phyloP scores from a whole-genome alignment of 768 basidiomycete genomes.

The Tremella yokohamensis region DNA sequence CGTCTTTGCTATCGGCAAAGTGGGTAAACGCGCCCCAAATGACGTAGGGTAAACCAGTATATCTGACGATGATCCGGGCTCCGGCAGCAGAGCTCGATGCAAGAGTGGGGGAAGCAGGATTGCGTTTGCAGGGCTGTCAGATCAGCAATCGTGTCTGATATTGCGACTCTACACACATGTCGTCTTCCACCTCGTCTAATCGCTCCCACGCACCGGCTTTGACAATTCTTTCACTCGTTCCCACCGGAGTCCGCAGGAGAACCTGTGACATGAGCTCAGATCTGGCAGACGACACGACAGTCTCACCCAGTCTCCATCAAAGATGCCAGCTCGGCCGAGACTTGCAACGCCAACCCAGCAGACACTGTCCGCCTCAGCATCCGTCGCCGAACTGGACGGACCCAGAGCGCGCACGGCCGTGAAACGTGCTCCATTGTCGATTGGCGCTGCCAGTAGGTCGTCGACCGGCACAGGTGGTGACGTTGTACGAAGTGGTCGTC shows the following conservation, averaged over 20 bases:
- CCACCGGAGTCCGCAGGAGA: conserved; percentile 1
- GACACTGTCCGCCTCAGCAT: conserved; percentile 26
- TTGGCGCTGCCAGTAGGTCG: conserved; percentile 5
- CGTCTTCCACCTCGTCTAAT: conserved; percentile 20
- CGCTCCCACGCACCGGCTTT: conserved; percentile 40
- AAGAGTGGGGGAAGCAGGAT: conserved; percentile 39
- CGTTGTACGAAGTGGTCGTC: conserved; percentile 14
- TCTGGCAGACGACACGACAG: not conserved
- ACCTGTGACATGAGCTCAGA: conserved; percentile 11
- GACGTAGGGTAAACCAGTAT: conserved; percentile 35
- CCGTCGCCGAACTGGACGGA: not conserved
- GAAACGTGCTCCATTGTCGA: conserved; percentile 14
- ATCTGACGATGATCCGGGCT: conserved; percentile 3
- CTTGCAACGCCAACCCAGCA: conserved; percentile 47
- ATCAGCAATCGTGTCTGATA: not conserved
- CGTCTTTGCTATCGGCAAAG: conserved; percentile 40
- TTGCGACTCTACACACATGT: not conserved
- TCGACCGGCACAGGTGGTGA: conserved; percentile 10
- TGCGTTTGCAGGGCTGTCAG: conserved; percentile 33
- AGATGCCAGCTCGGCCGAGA: conserved; percentile 46
- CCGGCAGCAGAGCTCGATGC: conserved; percentile 30
- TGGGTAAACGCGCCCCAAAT: conserved; percentile 41
- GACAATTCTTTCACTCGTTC: conserved; percentile 24
- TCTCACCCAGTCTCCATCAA: conserved; percentile 50
- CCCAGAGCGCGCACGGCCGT: conserved; percentile 19